Conservation (phyloP, 257 asterid genomes). For the Solanum gracilifrons region DNA sequence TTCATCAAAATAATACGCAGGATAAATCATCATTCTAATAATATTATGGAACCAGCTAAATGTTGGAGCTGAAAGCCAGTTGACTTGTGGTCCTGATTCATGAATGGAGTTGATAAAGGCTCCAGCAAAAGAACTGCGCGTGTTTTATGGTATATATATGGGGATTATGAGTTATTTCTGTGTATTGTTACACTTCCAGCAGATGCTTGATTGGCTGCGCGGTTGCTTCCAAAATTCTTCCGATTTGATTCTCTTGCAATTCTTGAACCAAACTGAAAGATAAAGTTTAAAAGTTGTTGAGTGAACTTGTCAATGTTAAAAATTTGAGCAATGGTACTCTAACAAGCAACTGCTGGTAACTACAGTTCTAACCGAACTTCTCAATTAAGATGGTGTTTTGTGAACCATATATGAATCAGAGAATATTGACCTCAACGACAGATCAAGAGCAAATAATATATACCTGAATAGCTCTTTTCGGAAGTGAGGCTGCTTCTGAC, state of each 20-base stretch:
- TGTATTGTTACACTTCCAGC: conserved; percentile 77
- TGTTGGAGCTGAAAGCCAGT: background rate
- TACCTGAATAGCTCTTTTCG: conserved; percentile 97
- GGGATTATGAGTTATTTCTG: background rate
- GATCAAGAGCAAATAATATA: background rate
- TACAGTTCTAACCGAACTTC: background rate
- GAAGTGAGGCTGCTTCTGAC: conserved; percentile 63
- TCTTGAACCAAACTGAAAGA: conserved; percentile 73
- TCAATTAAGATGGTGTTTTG: background rate
- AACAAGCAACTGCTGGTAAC: background rate
- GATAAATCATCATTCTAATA: background rate
- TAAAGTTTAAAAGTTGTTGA: background rate
- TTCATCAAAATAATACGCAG: background rate
- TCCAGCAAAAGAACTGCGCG: background rate
- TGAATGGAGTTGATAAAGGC: background rate
- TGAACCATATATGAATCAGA: background rate
- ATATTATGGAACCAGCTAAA: background rate
- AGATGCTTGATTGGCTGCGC: conserved; percentile 93
- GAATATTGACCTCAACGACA: background rate
- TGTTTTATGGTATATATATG: background rate
- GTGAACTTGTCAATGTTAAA: background rate
- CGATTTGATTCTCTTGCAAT: conserved; percentile 88
- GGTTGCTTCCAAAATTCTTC: conserved; percentile 85
- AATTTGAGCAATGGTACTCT: background rate
- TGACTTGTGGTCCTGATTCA: background rate